Percentiles rank a stretch among this genome's conserved stretches.
Evolutionary conservation across 495 filamentous ascomycete genomes (phyloP).

Genomic region (Aspergillus panamensis): DNA sequence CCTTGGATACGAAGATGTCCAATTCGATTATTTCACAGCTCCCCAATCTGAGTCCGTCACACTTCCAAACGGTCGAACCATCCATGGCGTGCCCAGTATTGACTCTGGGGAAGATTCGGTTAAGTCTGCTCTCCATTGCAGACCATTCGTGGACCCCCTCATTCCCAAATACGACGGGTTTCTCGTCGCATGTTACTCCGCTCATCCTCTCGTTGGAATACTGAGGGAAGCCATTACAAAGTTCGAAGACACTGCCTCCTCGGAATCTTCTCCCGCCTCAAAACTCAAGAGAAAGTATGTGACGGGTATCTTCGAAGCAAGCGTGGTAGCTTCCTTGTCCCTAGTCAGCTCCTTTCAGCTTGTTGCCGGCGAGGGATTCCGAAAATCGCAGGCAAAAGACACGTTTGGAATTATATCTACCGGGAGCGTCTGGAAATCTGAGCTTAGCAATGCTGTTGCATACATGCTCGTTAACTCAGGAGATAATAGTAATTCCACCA

Average conservation of each 20-base stretch:
- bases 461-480: conserved; percentile 49
- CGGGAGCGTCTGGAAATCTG: conserved; percentile 73
- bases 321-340: conserved; percentile 55
- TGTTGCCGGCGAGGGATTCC: conserved; percentile 20
- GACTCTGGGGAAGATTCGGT: conserved; percentile 48
- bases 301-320: conserved; percentile 86
- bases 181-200: conserved; percentile 84
- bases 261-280: not conserved
- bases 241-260: conserved; percentile 19
- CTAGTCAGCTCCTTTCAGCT: conserved; percentile 43
- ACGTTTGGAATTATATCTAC: conserved; percentile 90
- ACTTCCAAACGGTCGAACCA: conserved; percentile 27
- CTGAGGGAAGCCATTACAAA: conserved; percentile 45
- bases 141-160: conserved; percentile 49
- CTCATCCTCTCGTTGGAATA: conserved; percentile 71
- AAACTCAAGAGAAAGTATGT: conserved; percentile 50
- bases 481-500: conserved; percentile 23
- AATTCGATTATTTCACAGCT: conserved; percentile 56
- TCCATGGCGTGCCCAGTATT: conserved; percentile 42
- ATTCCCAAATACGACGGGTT: conserved; percentile 65
- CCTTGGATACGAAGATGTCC: conserved; percentile 46
- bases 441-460: conserved; percentile 61
- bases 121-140: conserved; percentile 55
- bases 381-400: conserved; percentile 37
- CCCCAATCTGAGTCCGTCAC: conserved; percentile 32